Percentiles rank a stretch among this genome's conserved stretches.
Conservation (phyloP, 306 rosid species). For the Prunus kanzakura region DNA sequence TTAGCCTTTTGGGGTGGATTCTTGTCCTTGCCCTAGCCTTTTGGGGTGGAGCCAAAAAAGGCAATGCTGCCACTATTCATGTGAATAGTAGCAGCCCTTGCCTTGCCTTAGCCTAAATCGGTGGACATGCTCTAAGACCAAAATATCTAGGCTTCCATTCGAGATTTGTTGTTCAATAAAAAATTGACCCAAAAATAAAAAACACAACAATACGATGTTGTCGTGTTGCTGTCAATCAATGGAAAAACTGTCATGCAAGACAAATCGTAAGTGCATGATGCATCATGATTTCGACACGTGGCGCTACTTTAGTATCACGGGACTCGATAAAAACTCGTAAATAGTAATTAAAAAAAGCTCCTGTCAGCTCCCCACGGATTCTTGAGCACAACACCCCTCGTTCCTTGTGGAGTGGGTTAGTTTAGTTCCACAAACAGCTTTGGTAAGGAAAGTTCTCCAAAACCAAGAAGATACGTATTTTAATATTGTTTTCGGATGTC, state of each 20-base stretch:
- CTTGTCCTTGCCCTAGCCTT: too few species aligned
- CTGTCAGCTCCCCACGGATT: background rate
- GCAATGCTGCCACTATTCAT: too few species aligned
- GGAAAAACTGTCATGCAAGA: background rate
- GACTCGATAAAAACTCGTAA: background rate
- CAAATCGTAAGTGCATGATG: background rate
- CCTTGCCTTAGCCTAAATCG: too few species aligned
- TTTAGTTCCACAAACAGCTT: background rate
- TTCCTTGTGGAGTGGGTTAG: background rate
- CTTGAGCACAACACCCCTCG: background rate
- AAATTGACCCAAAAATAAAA: too few species aligned
- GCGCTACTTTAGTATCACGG: background rate
- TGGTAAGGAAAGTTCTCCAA: background rate
- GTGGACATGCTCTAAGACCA: background rate
- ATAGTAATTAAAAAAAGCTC: background rate
- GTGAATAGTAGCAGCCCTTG: too few species aligned
- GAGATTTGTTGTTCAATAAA: background rate
- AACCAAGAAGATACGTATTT: background rate
- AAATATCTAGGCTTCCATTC: background rate
- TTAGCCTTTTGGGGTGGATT: too few species aligned
- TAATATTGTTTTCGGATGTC: background rate
- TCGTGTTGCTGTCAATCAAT: too few species aligned
- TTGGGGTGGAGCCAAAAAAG: too few species aligned
- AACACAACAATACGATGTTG: too few species aligned
- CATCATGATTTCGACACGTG: background rate